phyloP scores from a whole-genome alignment of 1,284 basidiomycete species.

The Ceratobasidium sp. region DNA sequence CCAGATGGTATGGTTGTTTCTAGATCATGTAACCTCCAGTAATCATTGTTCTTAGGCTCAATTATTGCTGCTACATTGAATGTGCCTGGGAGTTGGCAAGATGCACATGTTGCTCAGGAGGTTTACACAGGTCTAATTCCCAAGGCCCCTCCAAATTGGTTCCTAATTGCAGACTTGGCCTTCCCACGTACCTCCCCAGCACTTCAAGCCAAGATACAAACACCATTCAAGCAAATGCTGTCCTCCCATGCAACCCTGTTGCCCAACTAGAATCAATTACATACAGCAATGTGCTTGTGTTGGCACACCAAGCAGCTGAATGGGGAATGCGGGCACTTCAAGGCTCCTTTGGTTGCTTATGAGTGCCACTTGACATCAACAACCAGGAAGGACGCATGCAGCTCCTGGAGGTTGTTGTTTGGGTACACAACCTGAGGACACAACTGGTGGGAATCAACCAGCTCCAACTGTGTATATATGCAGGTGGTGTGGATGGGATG shows the following conservation, averaged over 20 bases:
- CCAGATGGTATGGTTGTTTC: slow-evolving; percentile 48
- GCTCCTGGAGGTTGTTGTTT: slow-evolving; percentile 48
- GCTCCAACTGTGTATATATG: slow-evolving; percentile 51
- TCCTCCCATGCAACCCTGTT: slow-evolving; percentile 45
- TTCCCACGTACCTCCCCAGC: slow-evolving; percentile 51
- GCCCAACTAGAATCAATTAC: slow-evolving; percentile 43
- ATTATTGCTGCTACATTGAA: slow-evolving; percentile 53
- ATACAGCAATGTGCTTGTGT: slow-evolving; percentile 51
- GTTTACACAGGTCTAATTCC: slow-evolving; percentile 51
- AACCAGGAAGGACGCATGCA: slow-evolving; percentile 44
- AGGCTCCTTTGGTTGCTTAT: slow-evolving; percentile 54
- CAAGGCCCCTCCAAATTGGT: slow-evolving; percentile 52
- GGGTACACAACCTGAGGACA: slow-evolving; percentile 49
- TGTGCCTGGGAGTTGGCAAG: slow-evolving; percentile 59
- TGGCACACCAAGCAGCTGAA: slow-evolving; percentile 55
- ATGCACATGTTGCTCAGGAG: slow-evolving; percentile 51
- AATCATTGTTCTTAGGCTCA: slow-evolving; percentile 44
- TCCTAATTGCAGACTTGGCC: slow-evolving; percentile 55
- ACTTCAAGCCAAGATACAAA: slow-evolving; percentile 50
- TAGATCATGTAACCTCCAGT: background rate
- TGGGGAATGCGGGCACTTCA: slow-evolving; percentile 57
- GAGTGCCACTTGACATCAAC: slow-evolving; percentile 50
- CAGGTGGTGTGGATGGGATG: background rate
- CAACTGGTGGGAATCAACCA: slow-evolving; percentile 52
- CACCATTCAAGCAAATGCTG: slow-evolving; percentile 53